phyloP scores from a whole-genome alignment of 2,329 filamentous ascomycete species.

The Nigrospora oryzae region DNA sequence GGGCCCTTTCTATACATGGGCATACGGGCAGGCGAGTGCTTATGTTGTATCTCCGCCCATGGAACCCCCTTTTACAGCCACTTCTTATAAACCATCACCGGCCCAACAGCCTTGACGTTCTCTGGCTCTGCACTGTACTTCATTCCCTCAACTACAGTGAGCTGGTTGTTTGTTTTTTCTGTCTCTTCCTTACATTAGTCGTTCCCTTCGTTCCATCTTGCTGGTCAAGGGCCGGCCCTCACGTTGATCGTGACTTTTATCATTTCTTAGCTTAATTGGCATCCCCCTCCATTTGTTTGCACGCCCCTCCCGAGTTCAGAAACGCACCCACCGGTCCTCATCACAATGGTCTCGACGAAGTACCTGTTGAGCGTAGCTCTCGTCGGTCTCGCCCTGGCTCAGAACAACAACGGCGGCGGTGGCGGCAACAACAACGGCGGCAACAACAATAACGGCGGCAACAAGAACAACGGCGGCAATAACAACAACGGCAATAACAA shows the following conservation, averaged over 20 bases:
- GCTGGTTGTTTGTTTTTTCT: neutral
- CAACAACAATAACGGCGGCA: conserved; percentile 4
- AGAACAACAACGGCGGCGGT: neutral
- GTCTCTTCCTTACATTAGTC: neutral
- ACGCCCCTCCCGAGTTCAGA: too few relatives aligned
- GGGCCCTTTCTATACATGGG: too few relatives aligned
- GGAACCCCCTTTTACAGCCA: neutral
- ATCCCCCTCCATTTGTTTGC: too few relatives aligned
- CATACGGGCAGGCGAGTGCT: too few relatives aligned
- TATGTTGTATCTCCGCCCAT: too few relatives aligned
- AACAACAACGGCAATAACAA: conserved; percentile 5
- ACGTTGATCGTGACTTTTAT: conserved; percentile 4
- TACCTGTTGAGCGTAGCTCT: neutral
- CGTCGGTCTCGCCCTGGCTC: neutral
- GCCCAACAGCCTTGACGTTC: too few relatives aligned
- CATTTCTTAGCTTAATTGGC: neutral
- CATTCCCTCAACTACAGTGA: neutral
- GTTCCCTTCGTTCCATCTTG: neutral
- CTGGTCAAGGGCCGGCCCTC: neutral
- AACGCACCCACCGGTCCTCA: too few relatives aligned
- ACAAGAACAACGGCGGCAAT: conserved; percentile 7
- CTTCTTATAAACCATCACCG: neutral
- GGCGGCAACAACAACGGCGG: conserved; percentile 9
- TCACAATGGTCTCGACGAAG: neutral
- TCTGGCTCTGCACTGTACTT: too few relatives aligned